These are phyloP conservation scores for Rhytidhysteron rufulum DNA, from an alignment of 2,329 filamentous ascomycete genomes.

Conservation along the genomic window DNA sequence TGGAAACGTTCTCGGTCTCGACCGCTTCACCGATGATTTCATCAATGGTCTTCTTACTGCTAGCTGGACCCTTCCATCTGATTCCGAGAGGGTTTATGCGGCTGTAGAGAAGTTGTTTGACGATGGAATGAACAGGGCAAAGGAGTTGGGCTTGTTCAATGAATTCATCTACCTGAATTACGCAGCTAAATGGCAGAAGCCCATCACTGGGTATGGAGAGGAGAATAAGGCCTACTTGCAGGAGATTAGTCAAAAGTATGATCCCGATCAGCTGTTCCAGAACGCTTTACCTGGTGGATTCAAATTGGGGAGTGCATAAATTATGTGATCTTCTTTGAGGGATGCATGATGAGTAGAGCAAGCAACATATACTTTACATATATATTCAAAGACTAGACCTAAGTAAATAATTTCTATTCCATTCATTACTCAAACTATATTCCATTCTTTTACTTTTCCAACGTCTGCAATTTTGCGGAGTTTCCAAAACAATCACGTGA, in stretches of 20 bases:
- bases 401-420: no score
- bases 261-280: constrained; percentile 34
- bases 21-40: constrained; percentile 14
- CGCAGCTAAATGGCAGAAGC: constrained; percentile 33
- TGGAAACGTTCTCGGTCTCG: constrained; percentile 20
- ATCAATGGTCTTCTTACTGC: constrained; percentile 15
- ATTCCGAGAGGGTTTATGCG: constrained; percentile 12
- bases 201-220: constrained; percentile 28
- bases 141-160: constrained; percentile 17
- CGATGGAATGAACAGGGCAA: constrained; percentile 14
- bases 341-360: no score
- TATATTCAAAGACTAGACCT: no score
- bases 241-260: constrained; percentile 30
- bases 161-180: constrained; percentile 33
- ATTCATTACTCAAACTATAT: no score
- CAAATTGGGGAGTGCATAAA: constrained; percentile 17
- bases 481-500: no score
- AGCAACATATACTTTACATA: no score
- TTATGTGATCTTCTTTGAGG: no score
- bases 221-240: constrained; percentile 23
- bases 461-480: no score
- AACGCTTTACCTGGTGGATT: constrained; percentile 32
- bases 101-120: constrained; percentile 11
- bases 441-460: no score
- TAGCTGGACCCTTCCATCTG: constrained; percentile 11